A percentile compares a stretch with the other conserved stretches of the same genome.
Conservation (phyloP, 345 rosid genomes). For the Bruguiera parviflora region DNA sequence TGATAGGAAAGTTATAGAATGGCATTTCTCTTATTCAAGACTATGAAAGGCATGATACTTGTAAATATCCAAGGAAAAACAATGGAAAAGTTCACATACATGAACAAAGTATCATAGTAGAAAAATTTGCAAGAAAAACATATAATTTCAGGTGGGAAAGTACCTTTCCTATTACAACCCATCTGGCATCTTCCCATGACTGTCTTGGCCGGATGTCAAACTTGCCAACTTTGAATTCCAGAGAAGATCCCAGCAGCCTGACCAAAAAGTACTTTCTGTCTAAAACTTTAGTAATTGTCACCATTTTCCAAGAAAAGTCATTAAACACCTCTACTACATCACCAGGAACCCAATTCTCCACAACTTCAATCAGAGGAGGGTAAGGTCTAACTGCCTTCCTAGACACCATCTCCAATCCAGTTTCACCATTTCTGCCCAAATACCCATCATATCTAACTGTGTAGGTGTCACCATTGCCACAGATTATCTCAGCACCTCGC, state of each 20-base stretch:
- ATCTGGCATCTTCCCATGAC: conserved; percentile 62
- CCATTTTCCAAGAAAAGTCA: conserved; percentile 73
- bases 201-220: conserved; percentile 54
- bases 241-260: conserved; percentile 60
- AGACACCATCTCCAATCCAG: conserved; percentile 37
- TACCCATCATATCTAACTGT: conserved; percentile 44
- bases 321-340: conserved; percentile 73
- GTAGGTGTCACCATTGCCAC: conserved; percentile 59
- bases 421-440: conserved; percentile 17
- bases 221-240: conserved; percentile 47
- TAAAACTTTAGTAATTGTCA: conserved; percentile 49
- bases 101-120: too few relatives aligned
- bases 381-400: conserved; percentile 64
- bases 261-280: conserved; percentile 44
- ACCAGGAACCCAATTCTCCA: conserved; percentile 54
- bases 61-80: neutral
- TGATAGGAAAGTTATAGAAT: too few relatives aligned
- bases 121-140: neutral
- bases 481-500: conserved; percentile 66
- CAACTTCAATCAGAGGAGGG: conserved; percentile 37
- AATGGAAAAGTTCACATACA: neutral
- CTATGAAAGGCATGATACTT: neutral
- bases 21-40: neutral
- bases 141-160: neutral
- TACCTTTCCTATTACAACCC: conserved; percentile 55